phyloP scores from a whole-genome alignment of 306 rosid species.

The Vigna angularis region DNA sequence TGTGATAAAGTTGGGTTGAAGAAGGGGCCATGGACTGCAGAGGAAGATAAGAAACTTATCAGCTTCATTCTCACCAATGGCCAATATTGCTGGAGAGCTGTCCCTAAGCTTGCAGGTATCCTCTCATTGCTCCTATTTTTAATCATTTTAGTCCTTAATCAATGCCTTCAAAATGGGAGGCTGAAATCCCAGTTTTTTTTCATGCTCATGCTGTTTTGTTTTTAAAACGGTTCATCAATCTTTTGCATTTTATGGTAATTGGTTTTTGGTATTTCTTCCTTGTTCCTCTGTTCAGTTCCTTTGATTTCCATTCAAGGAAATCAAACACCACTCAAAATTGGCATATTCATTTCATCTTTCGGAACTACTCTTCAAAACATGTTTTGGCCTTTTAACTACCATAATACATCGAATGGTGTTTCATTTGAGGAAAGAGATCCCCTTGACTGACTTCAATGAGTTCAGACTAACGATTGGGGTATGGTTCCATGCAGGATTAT shows the following conservation, averaged over 20 bases:
- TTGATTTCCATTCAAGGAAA: conserved; percentile 29
- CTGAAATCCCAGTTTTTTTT: conserved; percentile 29
- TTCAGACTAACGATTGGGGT: neutral
- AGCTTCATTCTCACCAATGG: conserved; percentile 85
- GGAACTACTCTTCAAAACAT: neutral
- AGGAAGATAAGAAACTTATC: conserved; percentile 94
- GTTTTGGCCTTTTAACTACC: neutral
- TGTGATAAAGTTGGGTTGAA: conserved; percentile 99
- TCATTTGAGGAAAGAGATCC: neutral
- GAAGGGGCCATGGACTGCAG: conserved; percentile 93
- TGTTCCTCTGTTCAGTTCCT: conserved; percentile 18
- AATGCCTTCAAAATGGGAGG: neutral
- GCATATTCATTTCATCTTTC: neutral
- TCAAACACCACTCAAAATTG: conserved; percentile 23
- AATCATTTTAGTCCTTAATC: neutral
- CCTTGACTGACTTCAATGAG: neutral
- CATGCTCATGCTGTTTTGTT: neutral
- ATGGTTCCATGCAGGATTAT: conserved; percentile 65
- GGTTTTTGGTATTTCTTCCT: conserved; percentile 13
- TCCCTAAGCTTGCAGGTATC: conserved; percentile 92
- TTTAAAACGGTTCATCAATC: neutral
- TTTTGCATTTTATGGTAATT: conserved; percentile 20
- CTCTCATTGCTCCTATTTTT: conserved; percentile 8
- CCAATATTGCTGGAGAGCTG: conserved; percentile 98
- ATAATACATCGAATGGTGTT: neutral